Evolutionary conservation across 305 asterid genomes (phyloP).

Genomic region (Fraxinus floribunda): DNA sequence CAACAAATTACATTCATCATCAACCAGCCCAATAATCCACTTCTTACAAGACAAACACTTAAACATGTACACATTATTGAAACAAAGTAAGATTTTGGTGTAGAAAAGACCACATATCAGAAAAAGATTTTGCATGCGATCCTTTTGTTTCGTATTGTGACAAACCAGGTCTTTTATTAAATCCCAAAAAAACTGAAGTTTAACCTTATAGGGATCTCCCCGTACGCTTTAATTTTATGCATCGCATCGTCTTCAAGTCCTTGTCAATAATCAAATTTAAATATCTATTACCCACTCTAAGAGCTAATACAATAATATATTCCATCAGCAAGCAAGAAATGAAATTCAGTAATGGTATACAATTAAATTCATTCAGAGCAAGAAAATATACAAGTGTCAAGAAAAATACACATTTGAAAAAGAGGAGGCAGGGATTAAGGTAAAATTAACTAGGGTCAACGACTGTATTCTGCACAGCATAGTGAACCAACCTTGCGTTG

Average conservation of each 20-base stretch:
- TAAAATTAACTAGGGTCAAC: neutral
- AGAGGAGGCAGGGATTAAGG: neutral
- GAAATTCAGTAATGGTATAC: neutral
- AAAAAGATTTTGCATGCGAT: neutral
- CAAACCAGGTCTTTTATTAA: neutral
- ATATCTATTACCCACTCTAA: neutral
- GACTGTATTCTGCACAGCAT: neutral
- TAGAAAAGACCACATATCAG: neutral
- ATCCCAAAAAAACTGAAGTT: neutral
- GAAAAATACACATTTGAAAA: neutral
- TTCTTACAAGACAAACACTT: neutral
- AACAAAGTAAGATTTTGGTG: neutral
- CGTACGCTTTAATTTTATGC: neutral
- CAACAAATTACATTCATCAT: neutral
- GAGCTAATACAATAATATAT: neutral
- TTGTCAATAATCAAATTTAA: neutral
- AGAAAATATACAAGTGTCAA: neutral
- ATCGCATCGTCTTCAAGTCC: neutral
- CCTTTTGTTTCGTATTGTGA: neutral
- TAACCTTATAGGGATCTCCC: neutral
- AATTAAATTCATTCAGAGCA: neutral
- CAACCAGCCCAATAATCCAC: neutral
- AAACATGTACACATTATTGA: neutral
- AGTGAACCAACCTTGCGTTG: slow-evolving; percentile 45
- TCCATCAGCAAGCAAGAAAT: neutral